Conservation (phyloP, 2,329 filamentous ascomycete genomes). For the Ophiostoma montium region DNA sequence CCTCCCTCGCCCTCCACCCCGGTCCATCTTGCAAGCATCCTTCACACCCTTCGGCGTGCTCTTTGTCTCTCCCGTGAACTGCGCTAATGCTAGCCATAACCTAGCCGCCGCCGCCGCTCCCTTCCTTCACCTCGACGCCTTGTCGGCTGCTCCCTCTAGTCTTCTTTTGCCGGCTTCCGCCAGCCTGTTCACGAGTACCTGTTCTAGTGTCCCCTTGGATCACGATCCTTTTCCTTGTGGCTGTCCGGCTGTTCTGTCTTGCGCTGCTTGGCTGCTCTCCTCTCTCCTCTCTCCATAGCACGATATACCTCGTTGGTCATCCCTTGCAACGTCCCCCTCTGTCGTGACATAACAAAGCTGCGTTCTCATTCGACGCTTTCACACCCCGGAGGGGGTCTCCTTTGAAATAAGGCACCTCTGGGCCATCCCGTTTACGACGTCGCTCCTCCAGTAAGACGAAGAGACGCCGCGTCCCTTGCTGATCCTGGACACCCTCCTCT, state of each 20-base stretch:
- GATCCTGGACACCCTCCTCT: background rate
- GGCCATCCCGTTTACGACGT: background rate
- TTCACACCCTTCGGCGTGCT: conserved; percentile 1
- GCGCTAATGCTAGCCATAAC: conserved; percentile 6
- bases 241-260: too few species aligned
- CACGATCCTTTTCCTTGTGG: too few species aligned
- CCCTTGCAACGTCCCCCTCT: too few species aligned
- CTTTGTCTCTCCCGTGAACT: conserved; percentile 3
- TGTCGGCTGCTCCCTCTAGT: background rate
- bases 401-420: background rate
- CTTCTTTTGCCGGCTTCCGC: background rate
- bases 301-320: too few species aligned
- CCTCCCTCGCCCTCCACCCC: background rate
- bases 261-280: too few species aligned
- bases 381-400: background rate
- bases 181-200: too few species aligned
- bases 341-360: too few species aligned
- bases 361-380: too few species aligned
- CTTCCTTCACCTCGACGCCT: conserved; percentile 5
- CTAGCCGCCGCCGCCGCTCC: conserved; percentile 5
- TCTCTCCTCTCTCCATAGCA: too few species aligned
- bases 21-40: background rate
- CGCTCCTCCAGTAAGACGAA: background rate
- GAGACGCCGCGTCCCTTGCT: background rate
- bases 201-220: background rate